Evolutionary conservation across 495 filamentous ascomycete species (phyloP).

Genomic region (Bryoglossum gracile): DNA sequence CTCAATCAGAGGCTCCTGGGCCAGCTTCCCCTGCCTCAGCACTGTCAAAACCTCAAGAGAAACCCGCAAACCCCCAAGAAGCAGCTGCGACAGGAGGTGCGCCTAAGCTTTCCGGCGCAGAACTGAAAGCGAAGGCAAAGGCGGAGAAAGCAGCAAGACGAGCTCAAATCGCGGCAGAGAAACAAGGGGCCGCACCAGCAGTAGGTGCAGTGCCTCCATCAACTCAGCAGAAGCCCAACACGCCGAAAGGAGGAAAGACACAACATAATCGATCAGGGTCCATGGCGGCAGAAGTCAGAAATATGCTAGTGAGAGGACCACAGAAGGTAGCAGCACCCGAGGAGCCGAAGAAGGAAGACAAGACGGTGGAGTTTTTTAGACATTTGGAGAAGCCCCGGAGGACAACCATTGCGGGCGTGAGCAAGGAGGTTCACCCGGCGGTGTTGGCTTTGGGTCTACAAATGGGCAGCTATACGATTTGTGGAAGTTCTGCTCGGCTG

Average conservation of each 20-base stretch:
- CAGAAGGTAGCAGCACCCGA: slow-evolving; percentile 31
- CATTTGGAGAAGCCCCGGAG: slow-evolving; percentile 75
- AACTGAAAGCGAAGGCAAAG: slow-evolving; percentile 71
- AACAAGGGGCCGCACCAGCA: slow-evolving; percentile 16
- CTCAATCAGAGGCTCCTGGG: slow-evolving; percentile 1
- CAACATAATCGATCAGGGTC: slow-evolving; percentile 29
- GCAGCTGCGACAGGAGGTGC: slow-evolving; percentile 20
- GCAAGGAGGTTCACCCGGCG: slow-evolving; percentile 85
- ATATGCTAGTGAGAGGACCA: slow-evolving; percentile 28
- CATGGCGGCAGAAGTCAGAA: slow-evolving; percentile 21
- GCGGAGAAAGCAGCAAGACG: slow-evolving; percentile 71
- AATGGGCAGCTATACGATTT: slow-evolving; percentile 81
- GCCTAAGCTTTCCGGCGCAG: slow-evolving; percentile 52
- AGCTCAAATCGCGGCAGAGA: slow-evolving; percentile 47
- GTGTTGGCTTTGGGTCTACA: slow-evolving; percentile 81
- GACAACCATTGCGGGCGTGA: slow-evolving; percentile 64
- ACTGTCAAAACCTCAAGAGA: neutral
- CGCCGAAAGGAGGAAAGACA: slow-evolving; percentile 25
- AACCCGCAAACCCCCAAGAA: slow-evolving; percentile 30
- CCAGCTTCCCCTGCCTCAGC: neutral
- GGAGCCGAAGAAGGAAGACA: slow-evolving; percentile 51
- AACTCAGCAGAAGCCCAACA: slow-evolving; percentile 28
- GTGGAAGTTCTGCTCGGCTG: slow-evolving; percentile 83
- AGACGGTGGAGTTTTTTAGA: slow-evolving; percentile 72
- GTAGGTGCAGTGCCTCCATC: neutral